Base-by-base conservation (phyloP, 352 stramenopile genomes). In the Globisporangium spiculum region DNA sequence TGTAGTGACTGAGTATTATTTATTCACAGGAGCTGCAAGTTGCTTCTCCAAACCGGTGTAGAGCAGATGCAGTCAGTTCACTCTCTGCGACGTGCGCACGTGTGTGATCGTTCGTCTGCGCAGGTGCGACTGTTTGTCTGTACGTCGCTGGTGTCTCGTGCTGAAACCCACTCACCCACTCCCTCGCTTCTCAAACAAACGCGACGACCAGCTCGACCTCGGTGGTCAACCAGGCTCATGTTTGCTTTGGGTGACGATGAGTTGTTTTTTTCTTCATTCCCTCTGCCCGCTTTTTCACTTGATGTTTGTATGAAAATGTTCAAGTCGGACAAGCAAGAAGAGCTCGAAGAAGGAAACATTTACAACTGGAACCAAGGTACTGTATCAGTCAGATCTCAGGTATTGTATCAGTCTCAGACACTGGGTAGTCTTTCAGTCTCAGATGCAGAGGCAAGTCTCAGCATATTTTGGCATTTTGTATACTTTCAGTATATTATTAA, bases 31-130 rank as follows among this genome's bases (percentile, higher is more conserved):
- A 60, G 30, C 62, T 22, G 63, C 54, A 68, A 68, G 16, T 68
- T 68, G 63, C 63, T 68, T 62, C 63, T 68, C 26, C 24, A 24
- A 61, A 26, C 18, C 32, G 8, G 32, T 61, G 20, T n/a, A 61
- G 30, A 48, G 9, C 10, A 46, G 56, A 27, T 48, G 56, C 30
- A 61, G 30, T 60, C 63, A 56, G 53, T 7, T 22, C 20, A n/a
- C 10, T 26, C 14, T 52, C 36, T 63, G 32, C 36, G 55, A 44
- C 55, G 55, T 14, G 55, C 55, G 53, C 53, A 36, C 55, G 38
- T 10, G 38, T 10, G n/a, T 12, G 38, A 3, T 20, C 14, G 38
- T 50, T n/a, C 41, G 41, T 50, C 16, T 50, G 41, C 41, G 41
- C 41, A 50, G 41, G 41, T 55, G 48, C 48, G 48, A 27, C n/a